phyloP scores from a whole-genome alignment of 176 grass and related monocot genomes.

The Oryza punctata region DNA sequence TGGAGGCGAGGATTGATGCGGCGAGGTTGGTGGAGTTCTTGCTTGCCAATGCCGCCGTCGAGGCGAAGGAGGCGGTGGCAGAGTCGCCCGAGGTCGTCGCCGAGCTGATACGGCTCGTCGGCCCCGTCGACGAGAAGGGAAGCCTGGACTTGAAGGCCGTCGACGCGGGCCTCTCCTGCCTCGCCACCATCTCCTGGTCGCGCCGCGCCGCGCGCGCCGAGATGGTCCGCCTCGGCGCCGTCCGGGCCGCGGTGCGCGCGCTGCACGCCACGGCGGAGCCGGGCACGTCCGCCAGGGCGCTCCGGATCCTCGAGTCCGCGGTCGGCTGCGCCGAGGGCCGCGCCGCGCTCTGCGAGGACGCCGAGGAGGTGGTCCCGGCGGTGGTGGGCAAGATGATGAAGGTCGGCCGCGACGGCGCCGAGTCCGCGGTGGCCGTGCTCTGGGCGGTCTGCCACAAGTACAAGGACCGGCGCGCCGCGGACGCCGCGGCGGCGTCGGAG shows the following conservation, averaged over 20 bases:
- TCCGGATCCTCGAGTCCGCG: slow-evolving; percentile 62
- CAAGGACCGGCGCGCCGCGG: slow-evolving; percentile 67
- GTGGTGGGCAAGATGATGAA: slow-evolving; percentile 84
- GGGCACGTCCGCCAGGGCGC: slow-evolving; percentile 33
- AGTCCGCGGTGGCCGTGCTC: slow-evolving; percentile 77
- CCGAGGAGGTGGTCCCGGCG: slow-evolving; percentile 38
- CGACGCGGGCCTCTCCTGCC: slow-evolving; percentile 49
- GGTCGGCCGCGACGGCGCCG: slow-evolving; percentile 59
- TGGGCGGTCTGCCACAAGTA: slow-evolving; percentile 84
- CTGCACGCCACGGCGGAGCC: slow-evolving; percentile 37
- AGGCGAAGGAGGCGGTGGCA: slow-evolving; percentile 29
- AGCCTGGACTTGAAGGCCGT: slow-evolving; percentile 45
- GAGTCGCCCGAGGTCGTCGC: slow-evolving; percentile 50
- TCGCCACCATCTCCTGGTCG: slow-evolving; percentile 34
- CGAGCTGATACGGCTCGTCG: slow-evolving; percentile 66
- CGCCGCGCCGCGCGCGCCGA: slow-evolving; percentile 39
- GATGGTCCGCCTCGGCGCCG: slow-evolving; percentile 57
- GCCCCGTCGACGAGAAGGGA: slow-evolving; percentile 57
- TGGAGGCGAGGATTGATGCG: slow-evolving; percentile 62
- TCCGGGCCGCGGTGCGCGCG: slow-evolving; percentile 51
- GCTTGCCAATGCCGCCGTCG: slow-evolving; percentile 32
- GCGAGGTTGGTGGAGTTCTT: slow-evolving; percentile 53
- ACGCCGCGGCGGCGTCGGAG: slow-evolving; percentile 54
- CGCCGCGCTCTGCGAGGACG: slow-evolving; percentile 68
- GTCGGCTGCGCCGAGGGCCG: slow-evolving; percentile 79